Evolutionary conservation across 1,284 basidiomycete genomes (phyloP).

Genomic region (Melampsora americana): DNA sequence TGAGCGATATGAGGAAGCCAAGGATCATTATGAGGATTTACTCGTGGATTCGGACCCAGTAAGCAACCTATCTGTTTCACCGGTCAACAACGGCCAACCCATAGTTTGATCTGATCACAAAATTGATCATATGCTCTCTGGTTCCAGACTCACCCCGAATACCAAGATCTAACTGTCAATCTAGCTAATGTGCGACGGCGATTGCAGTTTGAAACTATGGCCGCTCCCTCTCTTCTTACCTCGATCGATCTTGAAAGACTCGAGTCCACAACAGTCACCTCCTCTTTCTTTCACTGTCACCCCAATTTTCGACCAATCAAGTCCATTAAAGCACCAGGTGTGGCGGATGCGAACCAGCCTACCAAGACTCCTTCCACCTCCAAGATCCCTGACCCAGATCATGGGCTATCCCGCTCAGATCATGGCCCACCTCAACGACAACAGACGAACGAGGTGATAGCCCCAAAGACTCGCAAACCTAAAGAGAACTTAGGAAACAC

Average conservation of each 20-base stretch:
- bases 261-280: slow-evolving; percentile 16
- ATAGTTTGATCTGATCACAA: not conserved
- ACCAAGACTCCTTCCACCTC: not conserved
- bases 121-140: not conserved
- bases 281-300: slow-evolving; percentile 35
- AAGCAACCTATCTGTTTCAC: not conserved
- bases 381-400: slow-evolving; percentile 30
- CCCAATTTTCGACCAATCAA: slow-evolving; percentile 17
- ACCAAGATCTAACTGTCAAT: slow-evolving; percentile 27
- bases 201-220: slow-evolving; percentile 14
- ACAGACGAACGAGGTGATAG: no score
- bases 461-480: no score
- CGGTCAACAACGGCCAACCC: not conserved
- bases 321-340: no score
- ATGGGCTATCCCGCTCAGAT: slow-evolving; percentile 21
- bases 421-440: no score
- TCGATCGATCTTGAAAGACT: slow-evolving; percentile 22
- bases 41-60: slow-evolving; percentile 29
- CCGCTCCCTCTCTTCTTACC: slow-evolving; percentile 6
- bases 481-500: no score
- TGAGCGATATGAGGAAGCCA: slow-evolving; percentile 35
- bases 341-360: not conserved
- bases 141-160: slow-evolving; percentile 32
- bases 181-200: slow-evolving; percentile 26
- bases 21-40: slow-evolving; percentile 30